Conservation (phyloP, 176 grass and related monocot genomes). For the Ensete glaucum region DNA sequence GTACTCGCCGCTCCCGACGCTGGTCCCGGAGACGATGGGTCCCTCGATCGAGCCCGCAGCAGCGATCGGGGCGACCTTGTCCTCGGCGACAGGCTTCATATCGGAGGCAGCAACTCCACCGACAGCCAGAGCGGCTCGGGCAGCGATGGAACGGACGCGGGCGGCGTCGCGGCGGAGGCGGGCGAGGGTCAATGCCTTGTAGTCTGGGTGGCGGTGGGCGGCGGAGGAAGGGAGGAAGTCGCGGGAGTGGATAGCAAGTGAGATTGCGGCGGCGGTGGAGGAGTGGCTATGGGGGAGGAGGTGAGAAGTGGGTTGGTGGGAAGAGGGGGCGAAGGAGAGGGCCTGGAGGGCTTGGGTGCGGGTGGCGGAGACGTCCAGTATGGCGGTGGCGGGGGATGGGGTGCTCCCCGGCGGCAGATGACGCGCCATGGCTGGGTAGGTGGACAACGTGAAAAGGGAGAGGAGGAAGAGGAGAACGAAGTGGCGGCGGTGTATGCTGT, state of each 20-base stretch:
- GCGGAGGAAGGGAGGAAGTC: slow-evolving; percentile 52
- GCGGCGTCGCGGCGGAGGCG: slow-evolving; percentile 57
- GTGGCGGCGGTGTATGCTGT: background rate
- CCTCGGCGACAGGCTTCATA: slow-evolving; percentile 33
- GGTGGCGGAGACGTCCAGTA: slow-evolving; percentile 44
- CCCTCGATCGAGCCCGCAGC: slow-evolving; percentile 29
- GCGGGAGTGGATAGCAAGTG: slow-evolving; percentile 39
- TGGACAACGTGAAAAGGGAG: background rate
- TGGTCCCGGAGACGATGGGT: slow-evolving; percentile 74
- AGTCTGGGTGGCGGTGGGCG: slow-evolving; percentile 29
- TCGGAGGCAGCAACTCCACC: slow-evolving; percentile 26
- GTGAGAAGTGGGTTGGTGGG: slow-evolving; percentile 7
- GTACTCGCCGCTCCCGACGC: slow-evolving; percentile 92
- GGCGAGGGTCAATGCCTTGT: slow-evolving; percentile 37
- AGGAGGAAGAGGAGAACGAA: slow-evolving; percentile 23
- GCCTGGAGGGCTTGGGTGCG: slow-evolving; percentile 48
- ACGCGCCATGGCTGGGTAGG: slow-evolving; percentile 9
- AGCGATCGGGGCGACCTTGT: background rate
- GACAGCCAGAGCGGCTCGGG: slow-evolving; percentile 34
- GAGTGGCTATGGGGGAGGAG: slow-evolving; percentile 20
- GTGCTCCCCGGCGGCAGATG: slow-evolving; percentile 1
- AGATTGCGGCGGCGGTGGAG: slow-evolving; percentile 6
- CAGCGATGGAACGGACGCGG: slow-evolving; percentile 39
- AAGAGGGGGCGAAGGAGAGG: slow-evolving; percentile 36
- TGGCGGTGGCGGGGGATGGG: slow-evolving; percentile 1